phyloP scores from a whole-genome alignment of 78 protist species.

The Monosiga brevicollis region DNA sequence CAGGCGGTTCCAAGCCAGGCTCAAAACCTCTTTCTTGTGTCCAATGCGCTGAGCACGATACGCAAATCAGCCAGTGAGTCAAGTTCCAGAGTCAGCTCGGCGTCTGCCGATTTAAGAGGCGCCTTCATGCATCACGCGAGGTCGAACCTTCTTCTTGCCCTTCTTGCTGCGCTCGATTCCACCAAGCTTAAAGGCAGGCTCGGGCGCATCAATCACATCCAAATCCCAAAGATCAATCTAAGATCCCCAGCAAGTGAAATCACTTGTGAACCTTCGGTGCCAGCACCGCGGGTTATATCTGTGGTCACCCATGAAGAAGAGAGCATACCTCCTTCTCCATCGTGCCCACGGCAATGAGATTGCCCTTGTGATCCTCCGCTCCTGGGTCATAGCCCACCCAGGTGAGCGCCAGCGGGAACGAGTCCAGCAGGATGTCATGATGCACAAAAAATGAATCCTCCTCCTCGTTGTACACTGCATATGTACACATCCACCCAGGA shows the following conservation, averaged over 20 bases:
- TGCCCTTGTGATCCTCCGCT: constrained; percentile 15
- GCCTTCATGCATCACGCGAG: background rate
- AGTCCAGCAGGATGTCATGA: constrained; percentile 46
- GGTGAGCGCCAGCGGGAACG: constrained; percentile 42
- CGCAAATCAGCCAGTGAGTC: background rate
- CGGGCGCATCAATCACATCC: constrained; percentile 56
- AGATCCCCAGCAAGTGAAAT: too few relatives aligned
- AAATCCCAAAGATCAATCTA: constrained; percentile 64
- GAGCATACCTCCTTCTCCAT: too few relatives aligned
- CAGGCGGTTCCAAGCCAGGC: constrained; percentile 35
- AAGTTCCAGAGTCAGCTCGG: background rate
- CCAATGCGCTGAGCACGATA: background rate
- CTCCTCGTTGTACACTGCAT: constrained; percentile 36
- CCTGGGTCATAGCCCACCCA: constrained; percentile 21
- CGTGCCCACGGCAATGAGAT: constrained; percentile 57
- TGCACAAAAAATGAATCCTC: constrained; percentile 45
- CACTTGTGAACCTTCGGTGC: too few relatives aligned
- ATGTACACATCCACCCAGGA: constrained; percentile 14
- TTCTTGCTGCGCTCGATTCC: constrained; percentile 10
- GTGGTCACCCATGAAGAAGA: too few relatives aligned
- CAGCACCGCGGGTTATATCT: too few relatives aligned
- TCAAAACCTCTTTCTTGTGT: constrained; percentile 60
- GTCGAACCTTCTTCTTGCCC: background rate
- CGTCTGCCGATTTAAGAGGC: background rate
- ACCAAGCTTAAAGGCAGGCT: constrained; percentile 40